phyloP scores from a whole-genome alignment of 75 land plant species.

The Adiantum capillusveneris region DNA sequence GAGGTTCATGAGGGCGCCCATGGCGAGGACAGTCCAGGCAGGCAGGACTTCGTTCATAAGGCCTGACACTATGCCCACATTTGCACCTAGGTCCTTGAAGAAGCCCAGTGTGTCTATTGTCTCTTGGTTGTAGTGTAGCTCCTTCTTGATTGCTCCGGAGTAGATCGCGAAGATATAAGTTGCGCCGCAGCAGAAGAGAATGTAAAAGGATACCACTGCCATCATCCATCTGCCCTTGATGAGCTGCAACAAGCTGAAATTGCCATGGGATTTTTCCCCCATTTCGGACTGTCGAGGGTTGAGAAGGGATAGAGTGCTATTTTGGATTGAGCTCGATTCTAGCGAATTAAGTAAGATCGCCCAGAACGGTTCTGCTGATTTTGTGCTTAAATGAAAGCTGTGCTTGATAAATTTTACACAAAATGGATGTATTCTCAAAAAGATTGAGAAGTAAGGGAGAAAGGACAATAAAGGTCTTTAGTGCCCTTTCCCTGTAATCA shows the following conservation, averaged over 20 bases:
- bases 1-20: constrained; percentile 39
- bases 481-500: no score
- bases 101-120: constrained; percentile 49
- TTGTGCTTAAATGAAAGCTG: no score
- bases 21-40: constrained; percentile 27
- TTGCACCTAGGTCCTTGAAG: constrained; percentile 59
- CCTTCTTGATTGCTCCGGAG: constrained; percentile 31
- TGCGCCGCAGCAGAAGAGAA: constrained; percentile 44
- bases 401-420: no score
- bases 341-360: no score
- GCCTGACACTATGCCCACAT: constrained; percentile 48
- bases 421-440: no score
- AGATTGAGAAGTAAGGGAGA: no score
- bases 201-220: constrained; percentile 35
- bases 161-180: constrained; percentile 53
- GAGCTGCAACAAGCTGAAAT: constrained; percentile 18
- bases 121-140: constrained; percentile 42
- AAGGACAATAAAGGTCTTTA: no score
- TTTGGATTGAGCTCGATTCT: no score
- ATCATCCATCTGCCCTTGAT: constrained; percentile 52
- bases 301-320: no score
- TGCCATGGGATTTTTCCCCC: no score
- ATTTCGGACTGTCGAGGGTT: no score
- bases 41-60: constrained; percentile 42
- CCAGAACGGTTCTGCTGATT: no score